Evolutionary conservation across 768 basidiomycete species (phyloP).

Genomic region (Lentinula detonsa): DNA sequence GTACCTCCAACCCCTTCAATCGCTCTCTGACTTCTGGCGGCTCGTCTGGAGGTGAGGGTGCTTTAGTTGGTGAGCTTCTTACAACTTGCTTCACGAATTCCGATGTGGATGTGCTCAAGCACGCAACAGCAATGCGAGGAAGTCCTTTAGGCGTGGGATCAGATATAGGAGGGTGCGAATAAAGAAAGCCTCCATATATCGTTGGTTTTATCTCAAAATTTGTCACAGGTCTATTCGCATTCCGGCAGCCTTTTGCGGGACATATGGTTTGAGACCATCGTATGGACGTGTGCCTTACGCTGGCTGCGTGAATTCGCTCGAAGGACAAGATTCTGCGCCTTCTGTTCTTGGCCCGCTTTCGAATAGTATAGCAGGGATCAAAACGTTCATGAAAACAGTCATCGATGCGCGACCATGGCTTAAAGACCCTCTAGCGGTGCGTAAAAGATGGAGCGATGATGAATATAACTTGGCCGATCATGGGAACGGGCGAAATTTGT

Average conservation of each 20-base stretch:
- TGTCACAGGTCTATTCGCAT: conserved; percentile 58
- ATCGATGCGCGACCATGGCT: conserved; percentile 58
- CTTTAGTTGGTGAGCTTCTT: conserved; percentile 49
- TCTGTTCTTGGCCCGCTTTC: conserved; percentile 76
- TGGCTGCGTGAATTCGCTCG: conserved; percentile 56
- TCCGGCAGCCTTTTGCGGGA: conserved; percentile 59
- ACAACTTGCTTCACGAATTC: neutral
- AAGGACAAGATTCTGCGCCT: conserved; percentile 65
- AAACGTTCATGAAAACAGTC: conserved; percentile 60
- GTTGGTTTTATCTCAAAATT: neutral
- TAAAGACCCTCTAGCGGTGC: conserved; percentile 51
- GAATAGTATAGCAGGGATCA: conserved; percentile 52
- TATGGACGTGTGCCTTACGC: conserved; percentile 65
- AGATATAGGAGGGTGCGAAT: conserved; percentile 67
- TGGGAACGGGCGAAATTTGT: conserved; percentile 41
- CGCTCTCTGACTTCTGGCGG: conserved; percentile 69
- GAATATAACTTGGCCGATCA: conserved; percentile 58
- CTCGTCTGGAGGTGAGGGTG: conserved; percentile 84
- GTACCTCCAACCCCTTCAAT: conserved; percentile 74
- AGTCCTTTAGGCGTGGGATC: conserved; percentile 60
- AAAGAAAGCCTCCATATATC: neutral
- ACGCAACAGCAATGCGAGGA: conserved; percentile 32
- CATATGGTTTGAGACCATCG: conserved; percentile 69
- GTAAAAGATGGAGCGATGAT: conserved; percentile 56
- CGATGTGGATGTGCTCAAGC: neutral